These are phyloP conservation scores for Trichaptum fuscoviolaceum DNA, from an alignment of 768 basidiomycete genomes.

Conservation along the genomic window DNA sequence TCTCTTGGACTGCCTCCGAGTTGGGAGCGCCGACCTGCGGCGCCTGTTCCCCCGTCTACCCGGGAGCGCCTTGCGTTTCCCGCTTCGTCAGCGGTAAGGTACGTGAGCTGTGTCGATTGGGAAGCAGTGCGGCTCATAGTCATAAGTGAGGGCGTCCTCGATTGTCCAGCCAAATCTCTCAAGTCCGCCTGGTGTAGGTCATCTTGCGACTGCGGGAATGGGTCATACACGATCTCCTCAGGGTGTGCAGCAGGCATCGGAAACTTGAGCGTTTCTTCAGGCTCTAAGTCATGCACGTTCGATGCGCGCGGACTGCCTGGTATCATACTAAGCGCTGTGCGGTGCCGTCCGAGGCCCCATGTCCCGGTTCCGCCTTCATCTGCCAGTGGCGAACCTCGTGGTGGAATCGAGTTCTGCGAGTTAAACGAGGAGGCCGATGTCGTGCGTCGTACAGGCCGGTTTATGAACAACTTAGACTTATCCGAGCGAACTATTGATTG, in stretches of 20 bases:
- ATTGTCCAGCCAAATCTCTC: background rate
- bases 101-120: constrained; percentile 1
- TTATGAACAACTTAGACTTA: background rate
- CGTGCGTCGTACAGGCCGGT: background rate
- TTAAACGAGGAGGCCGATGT: background rate
- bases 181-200: background rate
- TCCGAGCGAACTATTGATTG: background rate
- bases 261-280: background rate
- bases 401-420: background rate
- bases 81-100: constrained; percentile 2
- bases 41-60: background rate
- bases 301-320: background rate
- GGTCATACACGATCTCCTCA: background rate
- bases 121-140: background rate
- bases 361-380: background rate
- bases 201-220: background rate
- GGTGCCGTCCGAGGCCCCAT: background rate
- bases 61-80: background rate
- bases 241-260: background rate
- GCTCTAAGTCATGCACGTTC: background rate
- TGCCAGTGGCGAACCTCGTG: background rate
- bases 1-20: background rate
- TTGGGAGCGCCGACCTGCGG: background rate
- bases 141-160: background rate
- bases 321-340: background rate